Base-by-base conservation (phyloP, 2,329 filamentous ascomycete species). In the Monilinia vaccinii-corymbosi region DNA sequence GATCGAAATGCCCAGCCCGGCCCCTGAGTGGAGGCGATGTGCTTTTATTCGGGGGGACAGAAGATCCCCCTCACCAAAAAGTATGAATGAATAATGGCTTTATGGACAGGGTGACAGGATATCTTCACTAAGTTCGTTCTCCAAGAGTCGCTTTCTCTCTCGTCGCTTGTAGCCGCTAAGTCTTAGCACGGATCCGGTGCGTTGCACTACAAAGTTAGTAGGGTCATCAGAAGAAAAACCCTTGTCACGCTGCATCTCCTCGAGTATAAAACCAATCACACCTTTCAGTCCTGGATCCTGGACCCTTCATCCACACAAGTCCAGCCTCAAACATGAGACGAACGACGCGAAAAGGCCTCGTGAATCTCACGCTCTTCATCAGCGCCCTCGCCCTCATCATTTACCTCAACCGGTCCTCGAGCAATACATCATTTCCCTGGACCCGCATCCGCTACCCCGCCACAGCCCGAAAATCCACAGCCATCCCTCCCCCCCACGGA, bases 371-470 rank as follows among this genome's bases (percentile, higher is more conserved):
- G 28, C 47, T 75, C n/a, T 75, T 76, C 65, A 56, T 63, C 42
- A 56, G 60, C 44, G 66, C 73, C 11, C 60, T 77, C 7, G 63
- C 69, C 18, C 64, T 75, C 16, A 71, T 78, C 42, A 52, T 77
- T 38, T 75, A 67, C 61, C 63, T 75, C 6, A 75, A 74, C 51
- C 67, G 69, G 2, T 55, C 48, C 3, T 63, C 68, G 25, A 63
- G 70, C 23, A 62, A 64, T 28, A 66, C 72, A 57, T 64, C 67
- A 23, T 78, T 76, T 62, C 69, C 71, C 61, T 79, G 77, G 77
- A 72, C 69, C 28, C 73, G 70, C 61, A 68, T 79, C 52, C 73
- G 71, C 49, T 79, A 79, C 66, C 16, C 1, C 10, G 18, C 3
- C 70, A 64, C n/a, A 73, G 74, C 4, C 11, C 7, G 4, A 21